Conservation (phyloP, 2,329 filamentous ascomycete genomes). For the Fusarium papillatum region DNA sequence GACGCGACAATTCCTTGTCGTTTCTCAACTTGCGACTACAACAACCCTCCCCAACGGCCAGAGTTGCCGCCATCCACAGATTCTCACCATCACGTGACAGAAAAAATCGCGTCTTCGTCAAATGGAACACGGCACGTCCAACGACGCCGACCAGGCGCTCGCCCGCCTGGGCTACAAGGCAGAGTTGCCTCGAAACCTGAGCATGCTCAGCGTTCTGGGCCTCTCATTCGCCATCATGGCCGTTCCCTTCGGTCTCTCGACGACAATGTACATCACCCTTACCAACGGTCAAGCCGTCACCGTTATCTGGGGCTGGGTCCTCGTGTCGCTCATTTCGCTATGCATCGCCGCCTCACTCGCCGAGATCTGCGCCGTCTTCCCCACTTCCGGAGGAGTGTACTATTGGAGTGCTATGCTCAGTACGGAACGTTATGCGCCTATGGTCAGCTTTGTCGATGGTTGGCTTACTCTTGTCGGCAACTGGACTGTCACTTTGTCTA, state of each 20-base stretch:
- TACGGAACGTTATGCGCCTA: conserved; percentile 70
- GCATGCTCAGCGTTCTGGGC: conserved; percentile 62
- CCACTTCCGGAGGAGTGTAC: conserved; percentile 74
- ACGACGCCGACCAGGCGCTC: conserved; percentile 57
- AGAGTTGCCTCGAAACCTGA: conserved; percentile 64
- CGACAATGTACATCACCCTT: conserved; percentile 65
- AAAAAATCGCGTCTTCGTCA: neutral
- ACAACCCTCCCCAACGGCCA: neutral
- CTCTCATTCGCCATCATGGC: conserved; percentile 66
- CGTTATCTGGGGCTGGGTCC: conserved; percentile 78
- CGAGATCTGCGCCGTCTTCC: conserved; percentile 79
- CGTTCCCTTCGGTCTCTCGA: conserved; percentile 63
- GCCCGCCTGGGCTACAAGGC: conserved; percentile 63
- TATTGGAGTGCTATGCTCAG: conserved; percentile 81
- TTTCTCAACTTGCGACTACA: neutral
- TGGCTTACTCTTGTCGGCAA: conserved; percentile 82
- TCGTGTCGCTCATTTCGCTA: conserved; percentile 77
- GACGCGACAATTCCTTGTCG: neutral
- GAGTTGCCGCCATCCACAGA: neutral
- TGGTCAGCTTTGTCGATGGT: conserved; percentile 79
- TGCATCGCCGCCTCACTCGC: conserved; percentile 79
- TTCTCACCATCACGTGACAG: neutral
- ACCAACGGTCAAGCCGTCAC: conserved; percentile 81
- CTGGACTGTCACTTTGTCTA: conserved; percentile 78
- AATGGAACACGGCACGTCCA: conserved; percentile 32